A percentile compares a stretch with the other conserved stretches of the same genome.
Evolutionary conservation across 352 stramenopile species (phyloP).

Genomic region (Phytophthora nicotianae): DNA sequence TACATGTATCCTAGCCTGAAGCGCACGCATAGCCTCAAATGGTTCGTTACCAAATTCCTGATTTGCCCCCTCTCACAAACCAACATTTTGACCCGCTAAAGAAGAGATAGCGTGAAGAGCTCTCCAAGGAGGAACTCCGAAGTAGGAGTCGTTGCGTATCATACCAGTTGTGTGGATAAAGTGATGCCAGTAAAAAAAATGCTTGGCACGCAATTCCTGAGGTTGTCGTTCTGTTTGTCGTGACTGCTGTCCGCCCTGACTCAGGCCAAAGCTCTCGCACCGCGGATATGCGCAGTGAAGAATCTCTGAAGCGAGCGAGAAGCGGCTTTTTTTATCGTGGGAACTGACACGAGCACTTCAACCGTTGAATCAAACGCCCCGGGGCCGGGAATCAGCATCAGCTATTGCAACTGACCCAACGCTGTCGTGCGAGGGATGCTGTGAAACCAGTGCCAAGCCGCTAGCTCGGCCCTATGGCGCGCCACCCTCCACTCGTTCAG

Average conservation of each 20-base stretch:
- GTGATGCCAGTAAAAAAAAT: not conserved
- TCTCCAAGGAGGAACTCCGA: not conserved
- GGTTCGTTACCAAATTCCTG: not conserved
- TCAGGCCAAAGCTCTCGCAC: not conserved
- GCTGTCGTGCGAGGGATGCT: conserved; percentile 28
- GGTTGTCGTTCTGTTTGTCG: not conserved
- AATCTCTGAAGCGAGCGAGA: no score
- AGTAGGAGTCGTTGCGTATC: no score
- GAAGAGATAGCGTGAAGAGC: conserved; percentile 20
- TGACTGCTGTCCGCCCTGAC: not conserved
- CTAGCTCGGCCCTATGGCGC: not conserved
- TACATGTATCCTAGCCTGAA: not conserved
- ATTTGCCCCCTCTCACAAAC: not conserved
- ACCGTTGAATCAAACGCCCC: not conserved
- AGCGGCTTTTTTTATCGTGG: not conserved
- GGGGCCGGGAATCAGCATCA: conserved; percentile 20
- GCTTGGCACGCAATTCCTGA: not conserved
- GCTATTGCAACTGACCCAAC: conserved; percentile 20
- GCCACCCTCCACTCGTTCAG: conserved; percentile 10
- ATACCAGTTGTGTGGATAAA: no score
- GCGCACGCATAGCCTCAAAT: not conserved
- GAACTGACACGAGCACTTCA: conserved; percentile 13
- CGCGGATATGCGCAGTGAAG: not conserved
- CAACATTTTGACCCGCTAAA: conserved; percentile 11
- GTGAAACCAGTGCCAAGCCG: conserved; percentile 1